Conservation (phyloP, 1,284 basidiomycete genomes). For the Microbotryum scabiosae region DNA sequence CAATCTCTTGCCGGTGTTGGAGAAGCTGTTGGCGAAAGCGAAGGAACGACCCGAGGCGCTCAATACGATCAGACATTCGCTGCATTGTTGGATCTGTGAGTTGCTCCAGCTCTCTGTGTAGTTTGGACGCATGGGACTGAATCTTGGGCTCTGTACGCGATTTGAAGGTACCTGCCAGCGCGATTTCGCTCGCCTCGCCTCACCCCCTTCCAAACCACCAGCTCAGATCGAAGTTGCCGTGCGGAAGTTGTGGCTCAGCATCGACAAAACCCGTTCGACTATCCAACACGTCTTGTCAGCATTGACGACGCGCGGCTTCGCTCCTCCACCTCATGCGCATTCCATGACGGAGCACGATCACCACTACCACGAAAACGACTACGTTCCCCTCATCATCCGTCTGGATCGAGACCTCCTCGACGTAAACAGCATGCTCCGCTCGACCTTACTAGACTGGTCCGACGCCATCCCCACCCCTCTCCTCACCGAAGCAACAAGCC, state of each 20-base stretch:
- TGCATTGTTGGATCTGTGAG: slow-evolving; percentile 14
- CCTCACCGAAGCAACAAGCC: neutral
- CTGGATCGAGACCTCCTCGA: slow-evolving; percentile 11
- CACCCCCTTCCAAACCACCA: neutral
- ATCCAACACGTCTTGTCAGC: slow-evolving; percentile 2
- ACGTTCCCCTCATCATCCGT: slow-evolving; percentile 1
- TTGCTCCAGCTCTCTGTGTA: neutral
- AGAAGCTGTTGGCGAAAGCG: neutral
- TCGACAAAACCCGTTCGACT: slow-evolving; percentile 5
- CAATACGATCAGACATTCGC: slow-evolving; percentile 11
- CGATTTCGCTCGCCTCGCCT: neutral
- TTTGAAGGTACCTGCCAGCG: neutral
- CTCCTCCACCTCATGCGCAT: neutral
- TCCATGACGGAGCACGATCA: neutral
- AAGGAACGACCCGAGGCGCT: neutral
- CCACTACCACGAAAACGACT: slow-evolving; percentile 7
- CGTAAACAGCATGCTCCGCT: neutral
- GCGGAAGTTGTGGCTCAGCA: neutral
- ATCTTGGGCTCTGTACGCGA: neutral
- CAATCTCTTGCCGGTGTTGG: neutral
- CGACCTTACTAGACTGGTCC: neutral
- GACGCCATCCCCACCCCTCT: neutral
- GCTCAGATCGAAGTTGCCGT: neutral
- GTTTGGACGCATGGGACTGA: neutral
- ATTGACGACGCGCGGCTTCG: neutral